Percentiles rank a stretch among this genome's conserved stretches.
phyloP scores from a whole-genome alignment of 805 yeast genomes.

The Ogataea polymorpha region DNA sequence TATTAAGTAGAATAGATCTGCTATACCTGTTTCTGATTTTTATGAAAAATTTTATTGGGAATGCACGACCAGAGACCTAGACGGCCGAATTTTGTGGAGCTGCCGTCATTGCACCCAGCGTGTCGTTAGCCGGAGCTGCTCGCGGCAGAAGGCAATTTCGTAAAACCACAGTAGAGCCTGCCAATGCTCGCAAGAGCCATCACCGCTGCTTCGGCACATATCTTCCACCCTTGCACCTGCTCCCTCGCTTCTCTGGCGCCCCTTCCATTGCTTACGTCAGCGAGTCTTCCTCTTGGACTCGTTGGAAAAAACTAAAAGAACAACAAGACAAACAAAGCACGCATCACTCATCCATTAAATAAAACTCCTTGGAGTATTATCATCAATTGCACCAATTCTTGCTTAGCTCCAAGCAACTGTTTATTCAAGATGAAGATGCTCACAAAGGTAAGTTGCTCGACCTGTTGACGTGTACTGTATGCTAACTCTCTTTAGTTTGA shows the following conservation, averaged over 20 bases:
- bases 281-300: not conserved
- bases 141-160: no score
- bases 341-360: conserved; percentile 7
- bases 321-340: conserved; percentile 13
- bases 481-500: conserved; percentile 59
- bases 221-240: not conserved
- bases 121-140: no score
- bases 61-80: conserved; percentile 7
- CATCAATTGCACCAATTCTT: conserved; percentile 9
- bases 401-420: conserved; percentile 8
- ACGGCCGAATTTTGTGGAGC: no score
- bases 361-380: conserved; percentile 3
- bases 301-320: conserved; percentile 12
- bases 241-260: not conserved
- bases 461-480: conserved; percentile 13
- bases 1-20: conserved; percentile 7
- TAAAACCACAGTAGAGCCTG: no score
- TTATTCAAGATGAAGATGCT: conserved; percentile 72
- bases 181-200: no score
- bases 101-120: no score
- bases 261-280: conserved; percentile 2
- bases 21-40: conserved; percentile 7
- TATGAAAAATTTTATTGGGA: conserved; percentile 11
- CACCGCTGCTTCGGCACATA: no score
- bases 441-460: conserved; percentile 51